A percentile compares a stretch with the other conserved stretches of the same genome.
phyloP scores from a whole-genome alignment of 345 rosid species.

The Toxicodendron radicans region DNA sequence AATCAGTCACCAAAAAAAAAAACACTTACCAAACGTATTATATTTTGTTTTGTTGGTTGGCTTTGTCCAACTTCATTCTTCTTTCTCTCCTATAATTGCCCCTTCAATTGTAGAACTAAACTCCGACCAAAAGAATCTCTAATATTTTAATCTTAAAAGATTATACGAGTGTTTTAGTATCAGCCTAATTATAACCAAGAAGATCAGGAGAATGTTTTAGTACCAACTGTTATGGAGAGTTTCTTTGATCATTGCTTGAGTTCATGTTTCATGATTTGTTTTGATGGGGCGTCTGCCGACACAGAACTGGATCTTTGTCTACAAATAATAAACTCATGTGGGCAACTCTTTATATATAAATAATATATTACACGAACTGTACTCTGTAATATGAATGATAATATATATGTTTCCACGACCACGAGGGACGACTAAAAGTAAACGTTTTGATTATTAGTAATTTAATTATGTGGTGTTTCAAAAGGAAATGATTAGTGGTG shows the following conservation, averaged over 20 bases:
- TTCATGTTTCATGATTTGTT: conserved; percentile 32
- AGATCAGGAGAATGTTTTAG: conserved; percentile 24
- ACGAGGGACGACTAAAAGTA: background rate
- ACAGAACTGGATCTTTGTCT: conserved; percentile 13
- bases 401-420: background rate
- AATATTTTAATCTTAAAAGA: conserved; percentile 14
- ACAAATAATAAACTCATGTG: conserved; percentile 16
- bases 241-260: conserved; percentile 9
- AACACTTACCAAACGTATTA: conserved; percentile 27
- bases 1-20: background rate
- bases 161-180: conserved; percentile 2
- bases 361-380: no score
- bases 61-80: conserved; percentile 2
- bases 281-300: conserved; percentile 39
- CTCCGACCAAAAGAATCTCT: conserved; percentile 46
- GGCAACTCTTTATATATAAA: background rate
- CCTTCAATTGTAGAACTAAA: conserved; percentile 20
- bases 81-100: conserved; percentile 23
- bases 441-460: background rate
- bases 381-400: no score
- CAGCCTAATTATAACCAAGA: conserved; percentile 18
- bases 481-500: conserved; percentile 4
- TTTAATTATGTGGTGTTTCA: background rate
- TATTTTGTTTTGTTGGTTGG: conserved; percentile 8
- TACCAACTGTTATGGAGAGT: conserved; percentile 15